Base-by-base conservation (phyloP, 2,329 filamentous ascomycete species). In the Aspergillus latus region DNA sequence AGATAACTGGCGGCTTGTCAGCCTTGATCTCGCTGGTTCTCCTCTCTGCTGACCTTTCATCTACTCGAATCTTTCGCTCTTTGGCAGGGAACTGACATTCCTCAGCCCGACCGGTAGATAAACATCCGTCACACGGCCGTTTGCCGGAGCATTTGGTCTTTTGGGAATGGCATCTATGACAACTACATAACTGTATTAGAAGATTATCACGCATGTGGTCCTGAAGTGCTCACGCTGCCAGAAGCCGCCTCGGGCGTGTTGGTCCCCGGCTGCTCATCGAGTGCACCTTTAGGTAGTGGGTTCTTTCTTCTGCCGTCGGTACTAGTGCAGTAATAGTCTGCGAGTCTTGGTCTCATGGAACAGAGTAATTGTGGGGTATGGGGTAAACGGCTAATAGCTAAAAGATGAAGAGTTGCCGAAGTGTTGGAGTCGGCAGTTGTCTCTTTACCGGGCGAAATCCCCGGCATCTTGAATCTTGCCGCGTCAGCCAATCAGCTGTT, bases 181-280 rank as follows among this genome's bases (percentile, higher is more conserved):
- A 56, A 37, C 54, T 56, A 29, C 43, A 29, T 40, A 16, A 32
- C 9, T 4, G 1, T 13, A 29, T 56, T 48, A 56, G 47, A 47
- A 40, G n/a, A n/a, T 4, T 11, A 3, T 7, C 8, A 13, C 28
- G 6, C 4, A 37, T n/a, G 16, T 21, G 34, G 32, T 34, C 1
- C 4, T 21, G 39, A 10, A 39, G 47, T 54, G 29, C 54, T 52
- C 36, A 57, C 54, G 54, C 54, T 49, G 54, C 54, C 16, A 57
- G 16, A 43, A 57, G 54, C 42, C 54, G 54, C 49, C 21, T 29
- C 36, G 49, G 49, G 30, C 54, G 54, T 44, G 13, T 48, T 48
- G 36, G 16, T 30, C 29, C 49, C 10, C 42, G 34, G 30, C 37
- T 28, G 44, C 43, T 39, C 54, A 57, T 57, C 34, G 32, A 34